A percentile compares a stretch with the other conserved stretches of the same genome.
phyloP scores from a whole-genome alignment of 306 rosid species.

The Ceratonia siliqua region DNA sequence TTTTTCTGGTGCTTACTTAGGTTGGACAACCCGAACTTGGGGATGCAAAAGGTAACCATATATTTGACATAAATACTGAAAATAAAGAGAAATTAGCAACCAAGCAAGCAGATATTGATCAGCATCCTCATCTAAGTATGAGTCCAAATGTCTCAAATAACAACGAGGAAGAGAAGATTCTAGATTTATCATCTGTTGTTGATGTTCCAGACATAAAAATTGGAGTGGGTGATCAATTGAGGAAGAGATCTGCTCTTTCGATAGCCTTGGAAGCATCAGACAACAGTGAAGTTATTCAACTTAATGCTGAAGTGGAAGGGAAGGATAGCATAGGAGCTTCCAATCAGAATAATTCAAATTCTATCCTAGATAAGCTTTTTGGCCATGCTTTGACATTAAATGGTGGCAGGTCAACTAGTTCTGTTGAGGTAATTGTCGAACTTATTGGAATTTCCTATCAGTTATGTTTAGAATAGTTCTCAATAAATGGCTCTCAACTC shows the following conservation, averaged over 20 bases:
- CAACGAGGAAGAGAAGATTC: constrained; percentile 44
- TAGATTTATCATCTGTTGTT: constrained; percentile 39
- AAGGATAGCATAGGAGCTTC: constrained; percentile 46
- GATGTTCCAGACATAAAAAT: constrained; percentile 45
- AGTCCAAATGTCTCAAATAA: constrained; percentile 46
- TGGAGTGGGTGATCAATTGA: constrained; percentile 43
- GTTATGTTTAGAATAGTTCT: not conserved
- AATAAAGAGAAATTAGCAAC: constrained; percentile 46
- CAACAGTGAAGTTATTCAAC: constrained; percentile 44
- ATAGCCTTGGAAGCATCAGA: constrained; percentile 62
- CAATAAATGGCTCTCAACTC: not conserved
- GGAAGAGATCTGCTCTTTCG: constrained; percentile 48
- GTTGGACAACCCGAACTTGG: constrained; percentile 51
- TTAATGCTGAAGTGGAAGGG: constrained; percentile 52
- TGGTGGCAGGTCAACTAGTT: constrained; percentile 49
- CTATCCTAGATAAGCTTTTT: constrained; percentile 71
- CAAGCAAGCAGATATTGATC: constrained; percentile 43
- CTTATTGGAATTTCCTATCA: not conserved
- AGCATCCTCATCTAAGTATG: constrained; percentile 45
- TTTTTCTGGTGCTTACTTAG: constrained; percentile 49
- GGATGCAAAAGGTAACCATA: constrained; percentile 48
- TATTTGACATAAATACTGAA: constrained; percentile 44
- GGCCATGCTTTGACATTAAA: constrained; percentile 51
- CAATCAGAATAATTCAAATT: constrained; percentile 50
- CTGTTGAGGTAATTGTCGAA: constrained; percentile 56